These are phyloP conservation scores for Thoreauomyces humboldtii DNA, from an alignment of 192 early-diverging fungal species.

Conservation along the genomic window DNA sequence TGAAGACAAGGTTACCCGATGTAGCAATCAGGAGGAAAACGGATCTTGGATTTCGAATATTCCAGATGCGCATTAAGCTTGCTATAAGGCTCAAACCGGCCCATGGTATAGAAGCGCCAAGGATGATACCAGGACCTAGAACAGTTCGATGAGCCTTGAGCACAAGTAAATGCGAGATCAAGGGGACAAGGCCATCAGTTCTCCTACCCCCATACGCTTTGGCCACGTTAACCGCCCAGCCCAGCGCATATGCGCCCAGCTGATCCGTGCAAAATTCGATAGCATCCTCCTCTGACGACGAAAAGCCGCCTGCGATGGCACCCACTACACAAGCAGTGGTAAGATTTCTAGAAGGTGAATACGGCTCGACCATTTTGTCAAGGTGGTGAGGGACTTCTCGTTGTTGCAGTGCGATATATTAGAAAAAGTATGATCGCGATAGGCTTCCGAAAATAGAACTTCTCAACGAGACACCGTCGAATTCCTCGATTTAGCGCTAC, in stretches of 20 bases:
- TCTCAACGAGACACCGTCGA: no score
- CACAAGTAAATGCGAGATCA: no score
- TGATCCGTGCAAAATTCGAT: conserved; percentile 7
- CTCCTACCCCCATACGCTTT: conserved; percentile 3
- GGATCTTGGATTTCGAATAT: conserved; percentile 3
- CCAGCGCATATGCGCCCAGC: background rate
- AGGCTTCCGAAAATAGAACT: no score
- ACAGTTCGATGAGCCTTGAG: no score
- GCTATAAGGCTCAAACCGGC: conserved; percentile 3
- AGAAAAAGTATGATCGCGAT: no score
- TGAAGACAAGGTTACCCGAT: conserved; percentile 6
- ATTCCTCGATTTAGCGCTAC: no score
- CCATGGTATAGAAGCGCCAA: conserved; percentile 7
- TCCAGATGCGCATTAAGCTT: background rate
- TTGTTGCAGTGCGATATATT: no score
- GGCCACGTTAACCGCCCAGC: background rate
- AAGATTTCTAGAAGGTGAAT: no score
- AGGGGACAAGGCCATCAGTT: no score
- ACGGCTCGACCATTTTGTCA: no score
- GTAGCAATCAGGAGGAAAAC: conserved; percentile 9
- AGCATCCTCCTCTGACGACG: background rate
- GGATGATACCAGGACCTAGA: background rate
- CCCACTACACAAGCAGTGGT: background rate
- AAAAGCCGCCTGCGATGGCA: background rate
- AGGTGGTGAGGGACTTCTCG: no score